Evolutionary conservation across 1,284 basidiomycete species (phyloP), one percentile per base, ranked within the genome.

Genomic region (Volvariella volvacea): DNA sequence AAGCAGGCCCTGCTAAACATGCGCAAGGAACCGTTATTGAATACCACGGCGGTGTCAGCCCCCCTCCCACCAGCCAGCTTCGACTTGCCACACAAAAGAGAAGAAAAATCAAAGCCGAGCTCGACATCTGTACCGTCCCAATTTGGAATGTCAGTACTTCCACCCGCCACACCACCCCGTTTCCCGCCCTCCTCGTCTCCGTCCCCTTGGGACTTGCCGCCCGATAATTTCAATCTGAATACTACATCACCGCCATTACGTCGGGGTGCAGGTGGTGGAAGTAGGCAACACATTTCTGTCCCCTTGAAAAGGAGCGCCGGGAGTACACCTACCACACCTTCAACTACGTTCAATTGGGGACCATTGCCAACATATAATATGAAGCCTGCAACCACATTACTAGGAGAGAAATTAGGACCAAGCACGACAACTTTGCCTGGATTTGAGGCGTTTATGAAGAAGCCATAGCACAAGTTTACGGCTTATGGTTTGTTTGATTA

Each of bases 1-100:
- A 90, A 88, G 62, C 70, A 70, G 2, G 80, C 80, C 0, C 65
- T 91, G n/a, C 58, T 88, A 19, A 60, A 66, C 2, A 71, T 69
- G 0, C 73, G 87, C 33, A 72, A 69, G 46, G 72, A 80, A 51
- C 86, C 86, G 0, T 59, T 86, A 32, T 59, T 88, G 36, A 88
- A 86, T 55, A 74, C 64, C 4, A 73, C 69, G 46, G 79, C 73
- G 0, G 63, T 61, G 0, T 50, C 60, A 12, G 67, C 73, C 1
- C 60, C 68, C 1, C 51, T 64, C 9, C 60, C 69, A 1, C 70
- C 67, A 2, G 55, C 65, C 2, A 62, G 63, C 2, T 77, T 74
- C 59, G 63, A 58, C 22, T 68, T 66, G 1, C 66, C 67, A 1
- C 55, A 57, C 38, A 64, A 59, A 43, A n/a, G n/a, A n/a, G 28